Percentiles rank a stretch among this genome's conserved stretches.
Evolutionary conservation across 2,329 filamentous ascomycete species (phyloP).

Genomic region (Monosporascus sp.): DNA sequence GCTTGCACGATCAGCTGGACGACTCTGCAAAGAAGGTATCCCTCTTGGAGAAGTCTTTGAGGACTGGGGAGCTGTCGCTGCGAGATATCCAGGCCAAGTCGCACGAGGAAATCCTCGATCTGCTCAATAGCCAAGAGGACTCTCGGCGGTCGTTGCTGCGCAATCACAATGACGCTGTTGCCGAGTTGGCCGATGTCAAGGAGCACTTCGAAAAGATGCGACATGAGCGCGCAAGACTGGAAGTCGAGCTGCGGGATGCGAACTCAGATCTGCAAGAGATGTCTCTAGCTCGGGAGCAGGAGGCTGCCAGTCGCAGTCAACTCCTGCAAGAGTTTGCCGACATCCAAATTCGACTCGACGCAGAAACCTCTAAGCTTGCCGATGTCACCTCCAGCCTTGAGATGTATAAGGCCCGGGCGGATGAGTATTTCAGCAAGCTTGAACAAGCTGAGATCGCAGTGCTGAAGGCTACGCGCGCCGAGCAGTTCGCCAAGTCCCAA

Average conservation of each 20-base stretch:
- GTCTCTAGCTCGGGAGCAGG: conserved; percentile 73
- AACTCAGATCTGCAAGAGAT: conserved; percentile 81
- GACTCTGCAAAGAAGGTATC: conserved; percentile 92
- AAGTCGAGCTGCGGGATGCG: conserved; percentile 81
- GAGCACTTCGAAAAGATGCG: conserved; percentile 81
- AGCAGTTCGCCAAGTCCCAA: conserved; percentile 89
- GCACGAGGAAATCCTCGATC: conserved; percentile 87
- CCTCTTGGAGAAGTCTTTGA: conserved; percentile 78
- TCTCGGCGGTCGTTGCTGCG: conserved; percentile 76
- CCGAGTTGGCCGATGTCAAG: conserved; percentile 83
- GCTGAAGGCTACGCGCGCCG: conserved; percentile 83
- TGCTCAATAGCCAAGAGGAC: conserved; percentile 90
- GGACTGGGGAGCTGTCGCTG: conserved; percentile 79
- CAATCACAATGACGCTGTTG: conserved; percentile 77
- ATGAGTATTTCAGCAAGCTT: conserved; percentile 95
- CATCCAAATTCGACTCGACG: conserved; percentile 86
- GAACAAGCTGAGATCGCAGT: conserved; percentile 96
- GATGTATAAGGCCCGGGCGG: conserved; percentile 85
- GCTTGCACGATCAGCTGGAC: conserved; percentile 89
- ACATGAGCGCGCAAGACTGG: conserved; percentile 70
- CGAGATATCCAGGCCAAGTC: conserved; percentile 90
- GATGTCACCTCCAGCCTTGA: conserved; percentile 81
- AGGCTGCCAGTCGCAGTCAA: conserved; percentile 80
- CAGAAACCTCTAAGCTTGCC: conserved; percentile 76
- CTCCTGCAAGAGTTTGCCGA: conserved; percentile 90